Base-by-base conservation (phyloP, 2,329 filamentous ascomycete species). In the Aspergillus sp. region DNA sequence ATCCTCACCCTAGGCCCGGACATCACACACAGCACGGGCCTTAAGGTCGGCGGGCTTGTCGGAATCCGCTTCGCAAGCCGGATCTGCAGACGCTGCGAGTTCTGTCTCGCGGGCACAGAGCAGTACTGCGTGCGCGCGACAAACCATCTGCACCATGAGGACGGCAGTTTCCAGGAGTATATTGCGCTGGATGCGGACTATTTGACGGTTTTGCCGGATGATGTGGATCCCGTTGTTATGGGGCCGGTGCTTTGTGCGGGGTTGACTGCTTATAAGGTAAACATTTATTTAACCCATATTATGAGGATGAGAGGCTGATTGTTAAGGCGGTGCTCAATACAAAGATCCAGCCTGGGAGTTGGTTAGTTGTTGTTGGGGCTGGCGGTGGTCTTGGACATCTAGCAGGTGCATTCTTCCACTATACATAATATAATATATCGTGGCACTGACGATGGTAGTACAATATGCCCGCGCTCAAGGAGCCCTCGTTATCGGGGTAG, bases 131-230 rank as follows among this genome's bases (percentile, higher is more conserved):
- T 68, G 27, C 72, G 73, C 31, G 70, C 73, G 27, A 79, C 75
- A 7, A 79, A 79, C 43, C 77, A 79, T 65, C 64, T 79, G 41
- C 76, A 79, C 59, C 77, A 79, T 55, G 77, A 79, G 52, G 77
- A 79, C 56, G 78, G 78, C 0, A 75, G 74, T 47, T 80, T 79
- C 49, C 77, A 79, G 60, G 67, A 79, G 66, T 79, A 77, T 57
- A 75, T 79, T 55, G 72, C 70, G 4, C 66, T 79, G 12, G 76
- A 79, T 64, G 75, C 75, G 37, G 74, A 76, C 41, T 76, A 79
- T 52, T 58, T 79, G 63, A 77, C 77, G 0, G 57, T 77, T 14
- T 62, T 80, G 51, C 77, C 77, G 11, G 70, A 75, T 55, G 77
- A 79, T 63, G 65, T 77, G 43, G 75, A 79, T 66, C 74, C 75